Conservation (phyloP, 768 basidiomycete species). For the Sporobolomyces pararoseus region DNA sequence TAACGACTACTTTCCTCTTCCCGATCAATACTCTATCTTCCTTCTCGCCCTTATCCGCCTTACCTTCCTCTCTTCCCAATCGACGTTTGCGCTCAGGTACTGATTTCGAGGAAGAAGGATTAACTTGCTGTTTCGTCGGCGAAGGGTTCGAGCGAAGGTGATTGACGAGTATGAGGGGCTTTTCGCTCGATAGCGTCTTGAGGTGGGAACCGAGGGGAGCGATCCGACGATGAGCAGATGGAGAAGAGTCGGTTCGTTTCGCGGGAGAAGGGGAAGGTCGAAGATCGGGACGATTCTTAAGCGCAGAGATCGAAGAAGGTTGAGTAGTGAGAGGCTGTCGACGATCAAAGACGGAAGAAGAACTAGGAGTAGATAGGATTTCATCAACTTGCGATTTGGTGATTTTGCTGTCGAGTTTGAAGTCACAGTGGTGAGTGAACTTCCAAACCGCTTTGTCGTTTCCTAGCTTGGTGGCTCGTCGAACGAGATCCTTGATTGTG, state of each 20-base stretch:
- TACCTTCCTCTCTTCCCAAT: neutral
- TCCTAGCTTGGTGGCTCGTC: too few relatives aligned
- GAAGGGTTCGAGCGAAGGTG: slow-evolving; percentile 8
- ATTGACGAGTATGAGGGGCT: neutral
- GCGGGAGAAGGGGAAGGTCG: neutral
- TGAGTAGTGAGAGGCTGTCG: neutral
- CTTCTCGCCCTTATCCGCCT: neutral
- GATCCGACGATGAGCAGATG: neutral
- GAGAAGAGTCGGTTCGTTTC: neutral
- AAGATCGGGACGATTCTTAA: neutral
- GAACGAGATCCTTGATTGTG: too few relatives aligned
- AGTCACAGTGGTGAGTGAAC: too few relatives aligned
- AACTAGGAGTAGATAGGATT: neutral
- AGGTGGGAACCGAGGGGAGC: too few relatives aligned
- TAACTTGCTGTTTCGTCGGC: too few relatives aligned
- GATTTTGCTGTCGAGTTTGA: too few relatives aligned
- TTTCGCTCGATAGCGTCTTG: too few relatives aligned
- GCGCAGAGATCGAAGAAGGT: neutral
- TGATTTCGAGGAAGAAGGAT: neutral
- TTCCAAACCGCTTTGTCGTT: too few relatives aligned
- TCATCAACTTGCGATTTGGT: too few relatives aligned
- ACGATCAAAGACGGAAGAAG: neutral
- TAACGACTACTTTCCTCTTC: neutral
- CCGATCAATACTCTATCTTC: neutral
- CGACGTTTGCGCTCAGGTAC: neutral